Conservation (phyloP, 192 early-diverging fungal species). For the Chytriomyces hyalinus region DNA sequence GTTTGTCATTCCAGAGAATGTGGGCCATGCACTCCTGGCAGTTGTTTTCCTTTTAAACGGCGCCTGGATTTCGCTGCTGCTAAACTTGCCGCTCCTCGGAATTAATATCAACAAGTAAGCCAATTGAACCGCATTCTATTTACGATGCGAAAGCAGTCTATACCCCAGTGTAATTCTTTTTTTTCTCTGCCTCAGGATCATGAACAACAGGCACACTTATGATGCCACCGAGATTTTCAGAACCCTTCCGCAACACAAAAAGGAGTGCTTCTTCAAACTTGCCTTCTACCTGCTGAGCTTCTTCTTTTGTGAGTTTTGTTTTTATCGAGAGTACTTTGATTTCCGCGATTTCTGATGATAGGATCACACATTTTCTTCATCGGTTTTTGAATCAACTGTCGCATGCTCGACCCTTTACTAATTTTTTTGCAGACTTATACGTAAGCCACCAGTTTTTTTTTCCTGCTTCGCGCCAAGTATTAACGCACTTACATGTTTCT, state of each 20-base stretch:
- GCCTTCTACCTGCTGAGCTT: conserved; percentile 94
- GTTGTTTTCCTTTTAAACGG: conserved; percentile 85
- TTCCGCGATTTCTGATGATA: neutral
- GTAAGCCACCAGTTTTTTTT: neutral
- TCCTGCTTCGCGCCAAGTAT: neutral
- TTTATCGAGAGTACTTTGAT: neutral
- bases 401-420: too few species aligned
- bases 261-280: conserved; percentile 96
- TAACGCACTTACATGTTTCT: neutral
- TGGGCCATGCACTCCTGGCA: conserved; percentile 80
- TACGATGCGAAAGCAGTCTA: neutral
- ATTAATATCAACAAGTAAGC: conserved; percentile 89
- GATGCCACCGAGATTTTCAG: conserved; percentile 99
- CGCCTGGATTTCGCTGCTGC: conserved; percentile 82
- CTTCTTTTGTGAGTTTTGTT: conserved; percentile 68
- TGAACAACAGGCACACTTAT: conserved; percentile 87
- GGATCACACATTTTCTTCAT: neutral
- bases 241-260: conserved; percentile 89
- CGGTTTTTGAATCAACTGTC: neutral
- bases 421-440: too few species aligned
- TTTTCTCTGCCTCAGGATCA: conserved; percentile 58
- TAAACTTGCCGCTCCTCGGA: conserved; percentile 85
- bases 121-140: neutral
- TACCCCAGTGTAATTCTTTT: conserved; percentile 11
- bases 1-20: conserved; percentile 95